These are phyloP conservation scores for Musa balbisiana DNA, from an alignment of 202 grass and related monocot genomes.

Conservation along the genomic window DNA sequence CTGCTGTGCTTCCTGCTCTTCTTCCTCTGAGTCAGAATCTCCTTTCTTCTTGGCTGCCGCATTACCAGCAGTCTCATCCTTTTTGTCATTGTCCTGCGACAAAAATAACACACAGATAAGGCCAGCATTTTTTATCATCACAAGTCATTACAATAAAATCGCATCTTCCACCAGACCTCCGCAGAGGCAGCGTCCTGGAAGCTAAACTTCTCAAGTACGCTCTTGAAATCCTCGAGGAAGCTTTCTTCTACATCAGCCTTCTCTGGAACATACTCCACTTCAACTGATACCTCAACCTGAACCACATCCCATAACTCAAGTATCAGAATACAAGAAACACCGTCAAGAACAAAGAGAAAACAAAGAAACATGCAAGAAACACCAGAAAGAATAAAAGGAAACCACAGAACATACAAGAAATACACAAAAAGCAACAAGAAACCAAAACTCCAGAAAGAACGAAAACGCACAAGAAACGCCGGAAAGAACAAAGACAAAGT, in stretches of 20 bases:
- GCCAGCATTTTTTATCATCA: too few species aligned
- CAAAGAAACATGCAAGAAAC: too few species aligned
- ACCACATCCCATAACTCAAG: neutral
- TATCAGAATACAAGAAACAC: neutral
- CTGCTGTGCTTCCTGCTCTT: constrained; percentile 54
- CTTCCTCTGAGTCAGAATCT: constrained; percentile 63
- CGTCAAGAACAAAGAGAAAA: too few species aligned
- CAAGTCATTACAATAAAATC: neutral
- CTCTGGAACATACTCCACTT: constrained; percentile 91
- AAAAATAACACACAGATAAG: neutral
- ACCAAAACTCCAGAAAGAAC: too few species aligned
- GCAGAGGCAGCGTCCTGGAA: constrained; percentile 49
- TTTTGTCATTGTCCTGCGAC: constrained; percentile 43
- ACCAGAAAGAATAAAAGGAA: too few species aligned
- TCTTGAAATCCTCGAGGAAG: constrained; percentile 65
- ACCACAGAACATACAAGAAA: too few species aligned
- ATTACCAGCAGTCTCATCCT: constrained; percentile 50
- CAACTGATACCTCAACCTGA: constrained; percentile 47
- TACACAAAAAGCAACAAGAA: too few species aligned
- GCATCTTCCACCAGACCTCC: constrained; percentile 31
- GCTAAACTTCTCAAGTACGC: constrained; percentile 74
- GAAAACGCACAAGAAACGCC: too few species aligned
- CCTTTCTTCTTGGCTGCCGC: constrained; percentile 34
- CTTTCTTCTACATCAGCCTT: constrained; percentile 61
- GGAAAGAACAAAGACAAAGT: too few species aligned